Conservation (phyloP, 768 basidiomycete species). For the Boletus rex-veris region DNA sequence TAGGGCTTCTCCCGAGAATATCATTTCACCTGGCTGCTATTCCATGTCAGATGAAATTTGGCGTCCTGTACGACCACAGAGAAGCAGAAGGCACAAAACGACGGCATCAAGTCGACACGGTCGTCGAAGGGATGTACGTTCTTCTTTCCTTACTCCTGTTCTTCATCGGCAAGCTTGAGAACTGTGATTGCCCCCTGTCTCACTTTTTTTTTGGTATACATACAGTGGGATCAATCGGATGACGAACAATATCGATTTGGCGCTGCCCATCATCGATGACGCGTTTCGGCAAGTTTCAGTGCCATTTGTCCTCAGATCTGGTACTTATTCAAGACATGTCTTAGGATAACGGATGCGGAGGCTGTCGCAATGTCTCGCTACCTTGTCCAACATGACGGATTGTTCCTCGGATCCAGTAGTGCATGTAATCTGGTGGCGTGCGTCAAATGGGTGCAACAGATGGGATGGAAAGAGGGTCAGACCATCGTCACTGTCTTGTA, state of each 20-base stretch:
- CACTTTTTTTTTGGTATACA: neutral
- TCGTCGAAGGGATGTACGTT: constrained; percentile 85
- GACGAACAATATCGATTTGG: constrained; percentile 87
- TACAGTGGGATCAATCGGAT: constrained; percentile 87
- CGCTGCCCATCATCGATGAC: constrained; percentile 81
- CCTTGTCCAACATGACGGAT: constrained; percentile 83
- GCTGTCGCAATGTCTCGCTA: constrained; percentile 96
- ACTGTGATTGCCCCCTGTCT: neutral
- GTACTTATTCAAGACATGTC: neutral
- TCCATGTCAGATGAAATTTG: constrained; percentile 65
- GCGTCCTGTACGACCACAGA: constrained; percentile 91
- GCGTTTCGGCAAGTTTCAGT: constrained; percentile 65
- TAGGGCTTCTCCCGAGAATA: neutral
- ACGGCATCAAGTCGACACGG: constrained; percentile 91
- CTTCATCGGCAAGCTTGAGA: neutral
- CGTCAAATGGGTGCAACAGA: constrained; percentile 69
- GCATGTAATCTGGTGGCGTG: constrained; percentile 96
- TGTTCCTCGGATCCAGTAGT: constrained; percentile 94
- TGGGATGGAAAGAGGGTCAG: constrained; percentile 66
- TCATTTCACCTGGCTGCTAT: neutral
- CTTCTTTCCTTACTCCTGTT: neutral
- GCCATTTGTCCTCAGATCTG: neutral
- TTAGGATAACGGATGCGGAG: constrained; percentile 86
- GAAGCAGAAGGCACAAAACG: constrained; percentile 93
- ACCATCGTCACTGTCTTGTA: constrained; percentile 85